phyloP scores from a whole-genome alignment of 352 stramenopile species.

The Pythium vanterpoolii region DNA sequence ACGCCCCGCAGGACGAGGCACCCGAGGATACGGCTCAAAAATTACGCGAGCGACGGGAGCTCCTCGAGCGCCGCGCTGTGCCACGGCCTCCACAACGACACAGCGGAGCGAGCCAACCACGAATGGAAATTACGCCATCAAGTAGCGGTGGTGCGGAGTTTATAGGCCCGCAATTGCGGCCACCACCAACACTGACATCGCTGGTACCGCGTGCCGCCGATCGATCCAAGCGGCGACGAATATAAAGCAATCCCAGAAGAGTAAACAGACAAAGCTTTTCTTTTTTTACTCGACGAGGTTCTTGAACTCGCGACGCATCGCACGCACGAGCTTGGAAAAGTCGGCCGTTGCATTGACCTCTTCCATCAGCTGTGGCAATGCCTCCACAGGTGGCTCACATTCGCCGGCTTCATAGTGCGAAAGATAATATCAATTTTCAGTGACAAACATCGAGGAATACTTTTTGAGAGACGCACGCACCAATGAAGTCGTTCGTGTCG shows the following conservation, averaged over 20 bases:
- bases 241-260: slow-evolving; percentile 12
- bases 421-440: not conserved
- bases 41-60: slow-evolving; percentile 49
- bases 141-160: slow-evolving; percentile 21
- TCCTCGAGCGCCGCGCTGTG: slow-evolving; percentile 36
- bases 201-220: slow-evolving; percentile 1
- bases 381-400: slow-evolving; percentile 51
- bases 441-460: not conserved
- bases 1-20: slow-evolving; percentile 62
- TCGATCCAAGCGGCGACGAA: slow-evolving; percentile 22
- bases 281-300: slow-evolving; percentile 37
- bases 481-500: slow-evolving; percentile 55
- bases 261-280: not conserved
- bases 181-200: slow-evolving; percentile 1
- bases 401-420: slow-evolving; percentile 39
- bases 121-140: not conserved
- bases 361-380: slow-evolving; percentile 44
- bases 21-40: slow-evolving; percentile 58
- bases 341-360: slow-evolving; percentile 65
- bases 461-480: slow-evolving; percentile 20
- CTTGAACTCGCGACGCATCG: slow-evolving; percentile 80
- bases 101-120: not conserved
- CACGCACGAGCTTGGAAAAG: slow-evolving; percentile 71
- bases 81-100: slow-evolving; percentile 2
- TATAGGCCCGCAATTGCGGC: slow-evolving; percentile 45